A percentile compares a stretch with the other conserved stretches of the same genome.
These are phyloP conservation scores for Dichotomopilus funicola DNA, from an alignment of 2,329 filamentous ascomycete species.

Conservation along the genomic window DNA sequence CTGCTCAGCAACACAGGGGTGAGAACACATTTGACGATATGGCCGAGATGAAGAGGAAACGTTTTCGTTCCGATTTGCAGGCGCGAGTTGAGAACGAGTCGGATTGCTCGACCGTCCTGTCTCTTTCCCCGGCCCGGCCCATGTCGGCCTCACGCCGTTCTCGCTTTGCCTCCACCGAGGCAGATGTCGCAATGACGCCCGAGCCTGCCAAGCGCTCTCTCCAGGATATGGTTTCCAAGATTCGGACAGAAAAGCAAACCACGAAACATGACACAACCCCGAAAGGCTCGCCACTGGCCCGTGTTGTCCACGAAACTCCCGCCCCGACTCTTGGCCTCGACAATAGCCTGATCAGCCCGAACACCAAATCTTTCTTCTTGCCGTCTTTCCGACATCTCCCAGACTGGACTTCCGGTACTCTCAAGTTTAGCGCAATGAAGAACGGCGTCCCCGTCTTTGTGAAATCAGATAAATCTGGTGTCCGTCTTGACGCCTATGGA, in stretches of 20 bases:
- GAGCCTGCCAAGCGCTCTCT: slow-evolving; percentile 21
- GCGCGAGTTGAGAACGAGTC: slow-evolving; percentile 48
- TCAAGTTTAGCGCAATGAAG: slow-evolving; percentile 45
- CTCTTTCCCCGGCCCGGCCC: slow-evolving; percentile 32
- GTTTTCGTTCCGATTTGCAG: slow-evolving; percentile 46
- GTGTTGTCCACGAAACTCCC: slow-evolving; percentile 6
- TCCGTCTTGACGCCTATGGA: slow-evolving; percentile 33
- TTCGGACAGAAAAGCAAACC: slow-evolving; percentile 22
- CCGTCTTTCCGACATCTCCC: slow-evolving; percentile 50
- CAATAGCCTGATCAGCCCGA: slow-evolving; percentile 32
- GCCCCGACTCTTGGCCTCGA: slow-evolving; percentile 12
- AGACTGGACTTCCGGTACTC: slow-evolving; percentile 50
- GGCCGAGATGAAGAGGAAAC: slow-evolving; percentile 30
- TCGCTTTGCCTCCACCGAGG: slow-evolving; percentile 20
- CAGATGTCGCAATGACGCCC: slow-evolving; percentile 12
- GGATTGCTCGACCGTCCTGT: slow-evolving; percentile 41
- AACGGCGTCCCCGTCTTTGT: slow-evolving; percentile 52
- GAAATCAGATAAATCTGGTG: slow-evolving; percentile 46
- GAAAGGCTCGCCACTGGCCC: slow-evolving; percentile 10
- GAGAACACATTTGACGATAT: slow-evolving; percentile 42
- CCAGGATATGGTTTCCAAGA: slow-evolving; percentile 25
- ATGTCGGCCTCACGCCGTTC: slow-evolving; percentile 19
- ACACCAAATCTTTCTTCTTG: slow-evolving; percentile 47
- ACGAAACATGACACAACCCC: slow-evolving; percentile 13
- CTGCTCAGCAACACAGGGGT: slow-evolving; percentile 29